Conservation (phyloP, 2,329 filamentous ascomycete genomes). For the Aspergillus melleus region DNA sequence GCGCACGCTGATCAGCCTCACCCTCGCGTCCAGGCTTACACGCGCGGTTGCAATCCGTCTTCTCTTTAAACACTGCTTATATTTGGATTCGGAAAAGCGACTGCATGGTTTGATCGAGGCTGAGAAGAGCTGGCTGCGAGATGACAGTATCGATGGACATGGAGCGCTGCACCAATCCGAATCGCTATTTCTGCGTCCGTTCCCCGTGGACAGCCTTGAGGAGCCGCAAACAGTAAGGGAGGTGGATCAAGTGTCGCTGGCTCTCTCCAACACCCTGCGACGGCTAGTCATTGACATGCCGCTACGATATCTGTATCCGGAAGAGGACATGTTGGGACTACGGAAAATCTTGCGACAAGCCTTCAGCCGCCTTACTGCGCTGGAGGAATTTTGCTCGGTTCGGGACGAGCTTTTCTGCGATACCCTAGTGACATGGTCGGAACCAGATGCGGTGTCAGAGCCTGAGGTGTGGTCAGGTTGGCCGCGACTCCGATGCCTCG, state of each 20-base stretch:
- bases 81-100: constrained; percentile 1
- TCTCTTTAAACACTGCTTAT: constrained; percentile 14
- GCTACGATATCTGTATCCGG: constrained; percentile 11
- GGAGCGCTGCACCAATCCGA: background rate
- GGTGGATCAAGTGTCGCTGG: constrained; percentile 6
- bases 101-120: background rate
- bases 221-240: constrained; percentile 3
- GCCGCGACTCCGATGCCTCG: constrained; percentile 13
- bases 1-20: constrained; percentile 13
- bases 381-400: constrained; percentile 16
- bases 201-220: constrained; percentile 8
- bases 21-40: constrained; percentile 13
- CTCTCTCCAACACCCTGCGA: constrained; percentile 1
- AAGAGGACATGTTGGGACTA: constrained; percentile 4
- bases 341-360: constrained; percentile 12
- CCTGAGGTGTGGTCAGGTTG: constrained; percentile 10
- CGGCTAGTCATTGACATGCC: constrained; percentile 16
- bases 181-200: constrained; percentile 11
- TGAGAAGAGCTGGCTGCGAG: too few relatives aligned
- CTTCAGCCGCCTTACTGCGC: constrained; percentile 10
- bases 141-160: background rate
- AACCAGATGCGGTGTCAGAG: background rate
- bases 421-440: background rate
- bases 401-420: constrained; percentile 14
- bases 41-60: constrained; percentile 10